A percentile compares a stretch with the other conserved stretches of the same genome.
These are phyloP conservation scores for Marsdenia floribunda DNA, from an alignment of 257 asterid genomes.

Conservation along the genomic window DNA sequence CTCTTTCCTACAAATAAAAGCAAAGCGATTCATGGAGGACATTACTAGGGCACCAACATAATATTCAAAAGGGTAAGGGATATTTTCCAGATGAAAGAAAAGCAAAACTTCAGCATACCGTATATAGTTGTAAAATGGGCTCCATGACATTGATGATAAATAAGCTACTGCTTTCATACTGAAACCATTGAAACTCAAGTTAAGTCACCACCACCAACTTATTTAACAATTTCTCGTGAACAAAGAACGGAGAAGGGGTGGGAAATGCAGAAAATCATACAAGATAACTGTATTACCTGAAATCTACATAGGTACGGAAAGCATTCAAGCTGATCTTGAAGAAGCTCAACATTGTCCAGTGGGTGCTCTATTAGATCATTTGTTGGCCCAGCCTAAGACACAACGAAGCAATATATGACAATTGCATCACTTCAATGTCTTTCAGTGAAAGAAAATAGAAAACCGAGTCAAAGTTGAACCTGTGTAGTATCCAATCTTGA, in stretches of 20 bases:
- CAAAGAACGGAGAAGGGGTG: background rate
- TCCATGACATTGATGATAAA: slow-evolving; percentile 75
- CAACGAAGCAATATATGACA: slow-evolving; percentile 2
- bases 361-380: slow-evolving; percentile 93
- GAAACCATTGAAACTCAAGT: slow-evolving; percentile 24
- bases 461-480: slow-evolving; percentile 35
- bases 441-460: background rate
- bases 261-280: slow-evolving; percentile 4
- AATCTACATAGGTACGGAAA: slow-evolving; percentile 92
- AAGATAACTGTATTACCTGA: slow-evolving; percentile 46
- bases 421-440: background rate
- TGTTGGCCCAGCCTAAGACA: slow-evolving; percentile 56
- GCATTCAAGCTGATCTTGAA: slow-evolving; percentile 94
- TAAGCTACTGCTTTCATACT: slow-evolving; percentile 96
- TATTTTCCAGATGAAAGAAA: slow-evolving; percentile 10
- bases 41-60: background rate
- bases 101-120: slow-evolving; percentile 48
- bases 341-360: slow-evolving; percentile 94
- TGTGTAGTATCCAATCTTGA: slow-evolving; percentile 96
- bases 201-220: background rate
- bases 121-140: slow-evolving; percentile 77
- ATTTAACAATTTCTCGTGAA: background rate
- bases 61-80: background rate
- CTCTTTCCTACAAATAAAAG: slow-evolving; percentile 54
- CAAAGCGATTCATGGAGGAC: slow-evolving; percentile 2